Conservation (phyloP, 106 monocot genomes). For the Narthecium ossifragum region DNA sequence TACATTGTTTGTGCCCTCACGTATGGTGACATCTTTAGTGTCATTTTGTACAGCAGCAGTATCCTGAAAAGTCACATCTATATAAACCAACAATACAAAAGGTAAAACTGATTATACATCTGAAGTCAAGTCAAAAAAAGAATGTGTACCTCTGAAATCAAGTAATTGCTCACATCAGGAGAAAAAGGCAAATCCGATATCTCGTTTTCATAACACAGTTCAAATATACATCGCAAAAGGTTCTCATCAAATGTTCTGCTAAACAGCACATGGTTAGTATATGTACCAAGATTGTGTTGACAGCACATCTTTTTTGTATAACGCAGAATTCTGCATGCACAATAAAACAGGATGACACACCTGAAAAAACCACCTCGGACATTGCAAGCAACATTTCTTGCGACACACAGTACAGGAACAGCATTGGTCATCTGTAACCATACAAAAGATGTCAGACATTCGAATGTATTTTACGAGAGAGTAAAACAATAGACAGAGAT, state of each 20-base stretch:
- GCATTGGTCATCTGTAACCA: constrained; percentile 51
- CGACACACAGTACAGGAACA: constrained; percentile 87
- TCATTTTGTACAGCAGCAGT: constrained; percentile 27
- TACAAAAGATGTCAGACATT: not conserved
- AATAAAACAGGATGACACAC: no score
- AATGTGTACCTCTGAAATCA: constrained; percentile 60
- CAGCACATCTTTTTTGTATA: not conserved
- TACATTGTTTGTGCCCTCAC: constrained; percentile 55
- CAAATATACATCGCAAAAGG: constrained; percentile 47
- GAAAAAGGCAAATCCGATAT: constrained; percentile 56
- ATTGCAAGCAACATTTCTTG: constrained; percentile 97
- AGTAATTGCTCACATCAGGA: constrained; percentile 83
- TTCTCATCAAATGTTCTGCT: constrained; percentile 91
- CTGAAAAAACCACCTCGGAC: constrained; percentile 91
- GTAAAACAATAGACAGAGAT: not conserved
- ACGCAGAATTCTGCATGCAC: no score
- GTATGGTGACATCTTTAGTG: constrained; percentile 33
- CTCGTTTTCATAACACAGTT: constrained; percentile 79
- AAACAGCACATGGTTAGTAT: constrained; percentile 7
- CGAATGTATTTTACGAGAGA: not conserved
- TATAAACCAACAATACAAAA: not conserved
- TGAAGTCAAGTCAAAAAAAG: not conserved
- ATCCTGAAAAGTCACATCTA: constrained; percentile 29
- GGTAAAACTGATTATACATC: not conserved
- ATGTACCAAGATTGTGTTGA: not conserved